phyloP scores from a whole-genome alignment of 768 basidiomycete species.

The Saitozyma podzolica region DNA sequence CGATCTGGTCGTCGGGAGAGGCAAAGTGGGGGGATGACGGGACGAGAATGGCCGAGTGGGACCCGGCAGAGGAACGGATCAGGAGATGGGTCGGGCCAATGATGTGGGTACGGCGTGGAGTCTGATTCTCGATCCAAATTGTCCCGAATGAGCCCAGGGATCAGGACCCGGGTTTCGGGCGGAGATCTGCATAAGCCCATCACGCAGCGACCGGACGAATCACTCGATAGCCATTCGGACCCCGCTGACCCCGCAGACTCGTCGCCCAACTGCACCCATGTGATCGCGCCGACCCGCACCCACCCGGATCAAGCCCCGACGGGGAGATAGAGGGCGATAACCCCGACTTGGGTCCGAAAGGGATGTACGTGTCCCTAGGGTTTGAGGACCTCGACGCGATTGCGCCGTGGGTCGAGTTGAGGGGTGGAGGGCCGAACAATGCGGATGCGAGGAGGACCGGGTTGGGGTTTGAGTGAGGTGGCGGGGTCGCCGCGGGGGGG shows the following conservation, averaged over 20 bases:
- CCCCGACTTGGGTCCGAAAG: slow-evolving; percentile 39
- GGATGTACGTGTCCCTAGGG: slow-evolving; percentile 47
- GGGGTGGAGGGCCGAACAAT: slow-evolving; percentile 34
- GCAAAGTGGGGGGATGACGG: slow-evolving; percentile 12
- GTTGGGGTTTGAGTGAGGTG: slow-evolving; percentile 26
- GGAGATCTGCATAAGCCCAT: too few species aligned
- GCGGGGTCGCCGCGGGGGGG: background rate
- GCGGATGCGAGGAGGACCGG: slow-evolving; percentile 29
- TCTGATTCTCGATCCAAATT: too few species aligned
- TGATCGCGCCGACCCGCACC: slow-evolving; percentile 21
- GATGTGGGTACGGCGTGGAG: slow-evolving; percentile 39
- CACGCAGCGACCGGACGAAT: background rate
- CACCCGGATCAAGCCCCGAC: slow-evolving; percentile 18
- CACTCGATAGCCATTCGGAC: background rate
- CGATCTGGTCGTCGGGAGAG: slow-evolving; percentile 25
- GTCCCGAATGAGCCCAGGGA: too few species aligned
- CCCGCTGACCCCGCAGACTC: slow-evolving; percentile 19
- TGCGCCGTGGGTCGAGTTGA: slow-evolving; percentile 41
- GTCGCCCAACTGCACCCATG: slow-evolving; percentile 45
- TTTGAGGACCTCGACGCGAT: slow-evolving; percentile 46
- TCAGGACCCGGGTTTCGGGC: too few species aligned
- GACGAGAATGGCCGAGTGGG: slow-evolving; percentile 37
- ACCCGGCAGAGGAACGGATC: slow-evolving; percentile 20
- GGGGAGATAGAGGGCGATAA: slow-evolving; percentile 31
- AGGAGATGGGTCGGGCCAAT: slow-evolving; percentile 50